Base-by-base conservation (phyloP, 1,284 basidiomycete species). In the Cryptococcus hybrid region DNA sequence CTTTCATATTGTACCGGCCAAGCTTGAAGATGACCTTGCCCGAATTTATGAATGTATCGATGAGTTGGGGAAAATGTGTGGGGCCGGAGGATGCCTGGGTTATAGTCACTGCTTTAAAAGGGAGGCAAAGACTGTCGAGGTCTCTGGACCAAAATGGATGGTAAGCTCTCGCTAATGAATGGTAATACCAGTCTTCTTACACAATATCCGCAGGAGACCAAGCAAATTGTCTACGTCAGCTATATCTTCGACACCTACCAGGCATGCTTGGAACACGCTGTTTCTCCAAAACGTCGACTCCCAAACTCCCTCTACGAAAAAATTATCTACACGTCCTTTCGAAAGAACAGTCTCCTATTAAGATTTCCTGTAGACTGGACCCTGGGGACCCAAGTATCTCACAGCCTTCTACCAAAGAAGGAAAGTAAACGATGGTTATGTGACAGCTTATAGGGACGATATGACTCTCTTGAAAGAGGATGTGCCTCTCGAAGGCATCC, bases 11-110 rank as follows among this genome's bases (percentile, higher is more conserved):
- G 55, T 78, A 1, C 64, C 74, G 0, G 70, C 71, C n/a, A 78
- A 78, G 45, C 55, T 78, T 13, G 73, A 75, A 39, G 54, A 58
- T 37, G 62, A 68, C 12, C 84, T 94, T 55, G 45, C 49, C 13
- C 48, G 51, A 12, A 54, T 64, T 18, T 71, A 71, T 47, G 18
- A 52, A 12, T 61, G 63, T 37, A 70, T 77, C 35, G 69, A 69
- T 15, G 68, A 68, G n/a, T 63, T 78, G 3, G 77, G 77, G 75
- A 13, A 56, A 54, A 40, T 59, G 62, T n/a, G 65, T 69, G 0
- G 46, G 59, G 0, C n/a, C 67, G 0, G 62, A 64, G 6, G 56
- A 65, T 3, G 68, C 68, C 9, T 48, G 58, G 3, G 35, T 76
- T 5, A 61, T 74, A 7, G 46, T 78, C 12, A 76, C 72, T 7